Evolutionary conservation across 2,329 filamentous ascomycete genomes (phyloP).

Genomic region (Verticillium isaacii): DNA sequence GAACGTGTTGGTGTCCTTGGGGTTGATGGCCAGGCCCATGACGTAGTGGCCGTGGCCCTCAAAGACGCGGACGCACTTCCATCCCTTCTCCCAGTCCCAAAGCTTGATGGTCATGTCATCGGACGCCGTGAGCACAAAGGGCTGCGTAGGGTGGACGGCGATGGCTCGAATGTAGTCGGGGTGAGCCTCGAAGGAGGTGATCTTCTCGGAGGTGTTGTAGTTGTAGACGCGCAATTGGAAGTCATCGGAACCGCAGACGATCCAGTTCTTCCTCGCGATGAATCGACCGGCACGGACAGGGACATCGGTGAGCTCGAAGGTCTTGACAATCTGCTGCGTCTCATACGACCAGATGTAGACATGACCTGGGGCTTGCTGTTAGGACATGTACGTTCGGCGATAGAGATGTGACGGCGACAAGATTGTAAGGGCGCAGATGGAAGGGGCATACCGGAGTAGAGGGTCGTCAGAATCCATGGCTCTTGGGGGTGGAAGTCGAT

Average conservation of each 20-base stretch:
- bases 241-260: conserved; percentile 90
- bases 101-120: conserved; percentile 99
- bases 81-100: conserved; percentile 98
- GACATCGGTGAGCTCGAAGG: conserved; percentile 97
- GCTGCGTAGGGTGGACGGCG: conserved; percentile 89
- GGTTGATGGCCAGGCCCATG: conserved; percentile 95
- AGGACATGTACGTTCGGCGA: not conserved
- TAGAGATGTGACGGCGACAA: not conserved
- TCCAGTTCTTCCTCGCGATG: conserved; percentile 98
- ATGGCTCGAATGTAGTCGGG: conserved; percentile 98
- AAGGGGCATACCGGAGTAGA: conserved; percentile 73
- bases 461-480: conserved; percentile 92
- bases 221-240: conserved; percentile 81
- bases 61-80: conserved; percentile 97
- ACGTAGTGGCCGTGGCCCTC: conserved; percentile 96
- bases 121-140: conserved; percentile 91
- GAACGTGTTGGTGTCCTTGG: conserved; percentile 90
- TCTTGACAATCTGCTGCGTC: conserved; percentile 95
- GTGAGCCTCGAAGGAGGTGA: conserved; percentile 93
- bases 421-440: not conserved
- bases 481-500: conserved; percentile 97
- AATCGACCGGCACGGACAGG: conserved; percentile 96
- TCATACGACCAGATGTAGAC: conserved; percentile 99
- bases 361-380: conserved; percentile 57
- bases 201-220: conserved; percentile 99